These are phyloP conservation scores for Malus domestica DNA, from an alignment of 306 rosid genomes.

Conservation along the genomic window ASM211411v1 NC_041792.1:2142501-2143000, in stretches of 20 bases:
- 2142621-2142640: background rate
- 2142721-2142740: background rate
- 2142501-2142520: constrained; percentile 78
- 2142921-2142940: no score
- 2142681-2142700: background rate
- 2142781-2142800: background rate
- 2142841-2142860: background rate
- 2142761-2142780: background rate
- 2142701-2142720: background rate
- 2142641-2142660: background rate
- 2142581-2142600: constrained; percentile 31
- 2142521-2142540: constrained; percentile 53
- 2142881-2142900: no score
- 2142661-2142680: background rate
- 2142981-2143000: no score
- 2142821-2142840: background rate
- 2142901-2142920: no score
- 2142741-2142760: background rate
- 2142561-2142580: constrained; percentile 6
- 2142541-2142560: constrained; percentile 20
- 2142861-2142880: background rate
- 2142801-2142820: background rate
- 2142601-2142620: background rate
- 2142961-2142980: rapidly evolving
- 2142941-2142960: rapidly evolving